These are phyloP conservation scores for Aspergillus proliferans DNA, from an alignment of 2,329 filamentous ascomycete genomes.

Conservation along the genomic window DNA sequence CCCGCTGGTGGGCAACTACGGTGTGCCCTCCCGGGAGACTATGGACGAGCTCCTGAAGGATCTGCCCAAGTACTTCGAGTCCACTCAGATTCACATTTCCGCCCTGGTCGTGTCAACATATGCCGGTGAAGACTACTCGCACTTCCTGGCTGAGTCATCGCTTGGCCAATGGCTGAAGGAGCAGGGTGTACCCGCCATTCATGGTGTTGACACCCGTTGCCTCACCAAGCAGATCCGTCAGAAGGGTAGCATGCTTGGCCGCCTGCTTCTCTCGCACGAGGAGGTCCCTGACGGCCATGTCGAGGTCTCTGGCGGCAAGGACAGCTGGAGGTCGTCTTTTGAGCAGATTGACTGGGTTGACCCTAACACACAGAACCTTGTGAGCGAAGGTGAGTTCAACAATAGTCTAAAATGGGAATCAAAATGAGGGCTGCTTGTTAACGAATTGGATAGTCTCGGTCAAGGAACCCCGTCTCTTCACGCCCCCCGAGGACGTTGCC, in stretches of 20 bases:
- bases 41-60: conserved; percentile 79
- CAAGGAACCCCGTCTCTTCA: conserved; percentile 77
- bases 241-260: conserved; percentile 93
- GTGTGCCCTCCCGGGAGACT: conserved; percentile 79
- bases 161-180: conserved; percentile 94
- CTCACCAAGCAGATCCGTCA: conserved; percentile 91
- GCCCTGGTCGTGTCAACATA: conserved; percentile 88
- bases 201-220: conserved; percentile 87
- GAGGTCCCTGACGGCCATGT: conserved; percentile 35
- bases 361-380: conserved; percentile 87
- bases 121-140: conserved; percentile 89
- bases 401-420: neutral
- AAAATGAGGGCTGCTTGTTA: conserved; percentile 27
- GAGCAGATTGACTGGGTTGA: conserved; percentile 83
- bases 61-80: conserved; percentile 89
- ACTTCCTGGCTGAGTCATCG: conserved; percentile 85
- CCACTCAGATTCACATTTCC: conserved; percentile 84
- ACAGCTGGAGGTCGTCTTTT: conserved; percentile 56
- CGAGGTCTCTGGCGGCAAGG: conserved; percentile 23
- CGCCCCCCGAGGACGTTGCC: conserved; percentile 62
- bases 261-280: conserved; percentile 68
- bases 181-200: conserved; percentile 87
- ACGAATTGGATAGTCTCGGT: conserved; percentile 64
- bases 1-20: conserved; percentile 94
- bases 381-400: conserved; percentile 72